Evolutionary conservation across 176 grass and related monocot genomes (phyloP).

Genomic region (Typha latifolia): DNA sequence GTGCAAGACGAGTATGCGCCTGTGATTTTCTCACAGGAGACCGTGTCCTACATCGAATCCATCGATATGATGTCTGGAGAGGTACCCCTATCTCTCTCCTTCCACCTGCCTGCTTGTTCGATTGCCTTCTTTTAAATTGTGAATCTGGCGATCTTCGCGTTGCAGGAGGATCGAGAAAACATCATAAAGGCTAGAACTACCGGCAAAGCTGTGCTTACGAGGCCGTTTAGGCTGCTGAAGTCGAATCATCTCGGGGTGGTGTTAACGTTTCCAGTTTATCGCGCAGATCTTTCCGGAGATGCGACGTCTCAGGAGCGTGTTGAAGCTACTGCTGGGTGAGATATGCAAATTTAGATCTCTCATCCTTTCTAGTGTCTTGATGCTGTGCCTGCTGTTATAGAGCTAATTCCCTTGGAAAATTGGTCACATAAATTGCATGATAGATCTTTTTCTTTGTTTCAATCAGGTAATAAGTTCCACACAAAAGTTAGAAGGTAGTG

Average conservation of each 20-base stretch:
- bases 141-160: conserved; percentile 44
- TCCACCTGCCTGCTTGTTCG: too few relatives aligned
- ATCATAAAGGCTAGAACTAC: conserved; percentile 65
- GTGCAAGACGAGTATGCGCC: conserved; percentile 84
- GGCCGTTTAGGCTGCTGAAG: conserved; percentile 65
- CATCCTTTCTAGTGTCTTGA: background rate
- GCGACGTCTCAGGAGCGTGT: conserved; percentile 55
- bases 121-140: too few relatives aligned
- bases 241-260: conserved; percentile 92
- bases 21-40: conserved; percentile 93
- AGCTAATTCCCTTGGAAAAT: too few relatives aligned
- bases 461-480: too few relatives aligned
- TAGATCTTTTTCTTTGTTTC: too few relatives aligned
- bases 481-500: too few relatives aligned
- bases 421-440: too few relatives aligned
- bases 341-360: conserved; percentile 1
- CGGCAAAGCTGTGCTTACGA: conserved; percentile 83
- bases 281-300: conserved; percentile 36
- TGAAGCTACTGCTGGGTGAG: conserved; percentile 83
- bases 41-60: conserved; percentile 88
- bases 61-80: conserved; percentile 77
- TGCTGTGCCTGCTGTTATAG: too few relatives aligned
- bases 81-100: background rate
- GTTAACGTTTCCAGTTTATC: conserved; percentile 89
- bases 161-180: conserved; percentile 88